A percentile compares a stretch with the other conserved stretches of the same genome.
Evolutionary conservation across 2,329 filamentous ascomycete genomes (phyloP).

Genomic region (Epicoccum nigrum): DNA sequence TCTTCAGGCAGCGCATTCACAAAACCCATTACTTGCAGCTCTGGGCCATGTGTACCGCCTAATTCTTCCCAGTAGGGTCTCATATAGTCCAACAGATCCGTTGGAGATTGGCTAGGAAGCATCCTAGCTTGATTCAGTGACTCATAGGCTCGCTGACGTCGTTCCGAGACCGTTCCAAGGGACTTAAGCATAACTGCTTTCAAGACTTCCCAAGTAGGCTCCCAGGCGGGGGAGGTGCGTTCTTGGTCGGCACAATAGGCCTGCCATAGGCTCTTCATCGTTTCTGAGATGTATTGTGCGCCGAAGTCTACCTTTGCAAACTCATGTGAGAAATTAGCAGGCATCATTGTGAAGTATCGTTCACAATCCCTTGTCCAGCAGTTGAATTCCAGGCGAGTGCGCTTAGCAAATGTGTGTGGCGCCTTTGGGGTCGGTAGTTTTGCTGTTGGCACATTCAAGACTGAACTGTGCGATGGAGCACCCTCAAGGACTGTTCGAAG

Average conservation of each 20-base stretch:
- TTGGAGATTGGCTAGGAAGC: not conserved
- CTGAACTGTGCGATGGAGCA: not conserved
- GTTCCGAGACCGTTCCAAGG: not conserved
- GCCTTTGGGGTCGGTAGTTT: not conserved
- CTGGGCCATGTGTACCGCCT: not conserved
- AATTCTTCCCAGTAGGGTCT: not conserved
- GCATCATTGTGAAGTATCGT: not conserved
- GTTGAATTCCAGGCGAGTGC: not conserved
- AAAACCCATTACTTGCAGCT: not conserved
- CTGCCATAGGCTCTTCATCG: not conserved
- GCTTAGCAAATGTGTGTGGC: not conserved
- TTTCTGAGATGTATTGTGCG: not conserved
- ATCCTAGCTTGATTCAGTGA: not conserved
- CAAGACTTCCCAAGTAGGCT: not conserved
- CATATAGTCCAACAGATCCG: not conserved
- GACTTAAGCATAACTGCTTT: not conserved
- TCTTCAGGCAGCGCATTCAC: not conserved
- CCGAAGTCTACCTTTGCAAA: not conserved
- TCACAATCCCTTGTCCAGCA: not conserved
- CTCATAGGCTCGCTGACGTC: not conserved
- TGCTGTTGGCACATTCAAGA: not conserved
- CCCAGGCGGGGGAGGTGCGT: not conserved
- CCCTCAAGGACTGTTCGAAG: no score
- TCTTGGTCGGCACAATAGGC: not conserved
- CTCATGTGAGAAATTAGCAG: not conserved